Base-by-base conservation (phyloP, 2,329 filamentous ascomycete species). In the Pseudopithomyces chartarum region DNA sequence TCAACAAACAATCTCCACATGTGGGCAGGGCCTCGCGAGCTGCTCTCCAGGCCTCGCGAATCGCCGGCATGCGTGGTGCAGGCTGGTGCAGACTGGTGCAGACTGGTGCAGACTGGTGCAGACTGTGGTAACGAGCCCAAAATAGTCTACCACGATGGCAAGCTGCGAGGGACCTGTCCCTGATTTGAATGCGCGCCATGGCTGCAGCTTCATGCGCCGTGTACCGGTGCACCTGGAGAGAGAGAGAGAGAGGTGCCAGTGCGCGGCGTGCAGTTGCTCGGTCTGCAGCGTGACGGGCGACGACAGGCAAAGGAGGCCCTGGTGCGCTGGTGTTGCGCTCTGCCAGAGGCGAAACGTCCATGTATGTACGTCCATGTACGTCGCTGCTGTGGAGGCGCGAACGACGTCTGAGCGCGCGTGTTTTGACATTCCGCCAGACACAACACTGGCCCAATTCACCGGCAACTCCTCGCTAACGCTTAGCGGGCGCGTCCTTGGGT, bases 1-100 rank as follows among this genome's bases (percentile, higher is more conserved):
- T 46, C 68, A 74, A 69, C 69, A 73, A 73, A 73, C 69, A 72
- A 65, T 69, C 66, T 70, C 71, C 70, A 73, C 71, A 58, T 29
- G 5, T 29, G 26, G 4, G 26, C 26, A 29, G 26, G 26, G 26
- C 26, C 26, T 29, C 26, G 26, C 26, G 26, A 29, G 46, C 59
- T 26, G n/a, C 53, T 61, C 66, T 67, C 71, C 73, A 68, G 68
- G 69, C 58, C 55, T 65, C 60, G 61, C 71, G 63, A 74, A 74
- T 74, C 69, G 72, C 57, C 48, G 52, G 56, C 50, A 55, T 56
- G 57, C 52, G 60, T 64, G 58, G 54, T 63, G 49, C 57, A 55
- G 52, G 23, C 67, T 64, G 58, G 54, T 63, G 49, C 57, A 55
- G 52, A 20, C 67, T 64, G 58, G 54, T 63, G 49, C 57, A 55